Evolutionary conservation across 345 rosid genomes (phyloP), one percentile per base, ranked within the genome.

Genomic region (Iberis pinnata): DNA sequence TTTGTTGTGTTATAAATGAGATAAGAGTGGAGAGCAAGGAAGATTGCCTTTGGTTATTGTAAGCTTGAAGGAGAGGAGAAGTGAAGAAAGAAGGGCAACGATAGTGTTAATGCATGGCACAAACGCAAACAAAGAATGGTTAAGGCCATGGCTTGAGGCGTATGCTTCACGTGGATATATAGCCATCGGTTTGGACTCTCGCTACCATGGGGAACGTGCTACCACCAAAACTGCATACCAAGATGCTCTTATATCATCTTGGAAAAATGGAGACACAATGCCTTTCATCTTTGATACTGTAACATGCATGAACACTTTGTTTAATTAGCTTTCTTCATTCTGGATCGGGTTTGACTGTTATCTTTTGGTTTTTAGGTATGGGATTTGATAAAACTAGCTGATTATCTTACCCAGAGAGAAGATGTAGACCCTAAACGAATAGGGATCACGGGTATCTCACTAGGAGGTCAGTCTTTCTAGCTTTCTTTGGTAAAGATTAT

Each of bases 201-300:
- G 96, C 8, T 87, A 82, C 68, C 98, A 87, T 38, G 98, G 96
- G 9, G 96, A 87, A 63, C 92, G 92, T 1, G 89, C 98, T 32
- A 27, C 14, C 9, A 49, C 36, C 70, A 72, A 70, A 58, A 80
- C 96, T 22, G 74, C 95, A 1, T 87, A 90, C 60, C 29, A 58
- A 41, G 89, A 82, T 71, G 97, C 88, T 60, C 83, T 92, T 53
- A 69, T 88, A 10, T 81, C 95, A 49, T 74, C 97, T 18, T 92
- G 98, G 97, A 81, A 49, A 63, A 76, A 68, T 9, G 94, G 97
- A 40, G 78, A 80, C 48, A 83, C 84, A 19, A 82, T 90, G 98
- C 96, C 98, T 27, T 90, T 90, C 67, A 73, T 90, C 73, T 87
- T 71, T 70, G 95, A 83, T 70, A 79, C 89, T 60, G 95, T 83